Base-by-base conservation (phyloP, 495 filamentous ascomycete species). In the Aspergillus cavernicola region DNA sequence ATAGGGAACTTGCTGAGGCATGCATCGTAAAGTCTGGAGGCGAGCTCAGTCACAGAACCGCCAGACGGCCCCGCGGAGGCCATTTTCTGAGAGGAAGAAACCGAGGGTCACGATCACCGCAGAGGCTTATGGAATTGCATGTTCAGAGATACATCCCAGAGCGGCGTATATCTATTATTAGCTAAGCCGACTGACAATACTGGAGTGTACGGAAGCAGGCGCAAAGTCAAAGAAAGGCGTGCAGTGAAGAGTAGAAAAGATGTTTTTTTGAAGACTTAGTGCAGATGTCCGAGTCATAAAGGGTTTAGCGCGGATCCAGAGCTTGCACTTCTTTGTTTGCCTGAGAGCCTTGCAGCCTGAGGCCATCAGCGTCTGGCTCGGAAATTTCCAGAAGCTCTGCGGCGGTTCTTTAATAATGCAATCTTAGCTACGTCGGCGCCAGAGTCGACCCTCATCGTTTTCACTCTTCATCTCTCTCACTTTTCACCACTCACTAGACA, bases 341-440 rank as follows among this genome's bases (percentile, higher is more conserved):
- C 53, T 49, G 29, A 16, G 4, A 42, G 24, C 24, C n/a, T n/a
- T n/a, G n/a, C n/a, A n/a, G 66, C 68, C 70, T 72, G 36, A 72
- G 69, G 67, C 53, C 39, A 13, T 28, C 7, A 24, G 22, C 36
- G 36, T 28, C 28, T 11, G 23, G 44, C 51, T 60, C 65, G 68
- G 73, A 77, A 77, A 77, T 75, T 77, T 77, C 73, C 65, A 75
- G 73, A 77, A 77, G 71, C 69, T 73, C 64, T 38, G 42, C 7
- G 62, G 56, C n/a, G n/a, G n/a, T n/a, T n/a, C n/a, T n/a, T 57
- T 65, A 59, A 62, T 59, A 56, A 63, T 64, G 53, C 19, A 61
- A 56, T 41, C 28, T 47, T 44, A 42, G 37, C 28, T 31, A 18
- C 45, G 23, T 48, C 51, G 50, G 20, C 57, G 28, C 38, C 53